phyloP scores from a whole-genome alignment of 768 basidiomycete species.

The Pseudohyphozyma bogoriensis region DNA sequence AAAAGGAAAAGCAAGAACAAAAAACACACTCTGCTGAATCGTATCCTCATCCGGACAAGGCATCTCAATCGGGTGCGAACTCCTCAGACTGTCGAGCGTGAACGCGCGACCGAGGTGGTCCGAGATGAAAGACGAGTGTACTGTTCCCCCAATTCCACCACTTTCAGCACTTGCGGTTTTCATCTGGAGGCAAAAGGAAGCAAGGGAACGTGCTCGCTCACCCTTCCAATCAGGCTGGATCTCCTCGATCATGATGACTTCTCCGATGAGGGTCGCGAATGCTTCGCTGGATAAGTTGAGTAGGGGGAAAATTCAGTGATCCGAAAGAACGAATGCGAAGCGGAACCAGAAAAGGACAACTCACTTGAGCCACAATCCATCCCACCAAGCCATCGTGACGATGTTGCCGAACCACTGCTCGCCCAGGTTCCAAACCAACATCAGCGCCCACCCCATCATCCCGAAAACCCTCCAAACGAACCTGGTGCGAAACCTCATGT shows the following conservation, averaged over 20 bases:
- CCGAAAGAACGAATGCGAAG: slow-evolving; percentile 31
- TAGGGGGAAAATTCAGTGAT: neutral
- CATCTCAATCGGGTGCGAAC: slow-evolving; percentile 88
- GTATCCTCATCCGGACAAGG: slow-evolving; percentile 59
- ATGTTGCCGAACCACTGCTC: slow-evolving; percentile 59
- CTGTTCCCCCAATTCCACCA: slow-evolving; percentile 70
- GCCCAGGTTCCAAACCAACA: neutral
- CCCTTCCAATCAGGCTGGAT: no score
- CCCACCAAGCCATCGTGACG: slow-evolving; percentile 64
- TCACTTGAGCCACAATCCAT: slow-evolving; percentile 47
- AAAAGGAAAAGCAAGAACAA: no score
- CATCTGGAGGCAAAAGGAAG: no score
- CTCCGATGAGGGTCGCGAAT: slow-evolving; percentile 38
- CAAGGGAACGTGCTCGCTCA: no score
- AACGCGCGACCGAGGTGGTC: slow-evolving; percentile 66
- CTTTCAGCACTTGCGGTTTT: neutral
- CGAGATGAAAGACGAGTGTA: slow-evolving; percentile 60
- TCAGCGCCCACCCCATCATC: neutral
- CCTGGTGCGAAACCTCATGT: slow-evolving; percentile 52
- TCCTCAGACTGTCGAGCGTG: slow-evolving; percentile 67
- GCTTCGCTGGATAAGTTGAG: slow-evolving; percentile 8
- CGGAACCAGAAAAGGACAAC: slow-evolving; percentile 70
- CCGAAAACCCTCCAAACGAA: neutral
- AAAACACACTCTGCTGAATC: slow-evolving; percentile 16
- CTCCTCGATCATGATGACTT: slow-evolving; percentile 39